Evolutionary conservation across 176 grass and related monocot genomes (phyloP), one percentile per base, ranked within the genome.

Genomic region (Oropetium thomaeum): DNA sequence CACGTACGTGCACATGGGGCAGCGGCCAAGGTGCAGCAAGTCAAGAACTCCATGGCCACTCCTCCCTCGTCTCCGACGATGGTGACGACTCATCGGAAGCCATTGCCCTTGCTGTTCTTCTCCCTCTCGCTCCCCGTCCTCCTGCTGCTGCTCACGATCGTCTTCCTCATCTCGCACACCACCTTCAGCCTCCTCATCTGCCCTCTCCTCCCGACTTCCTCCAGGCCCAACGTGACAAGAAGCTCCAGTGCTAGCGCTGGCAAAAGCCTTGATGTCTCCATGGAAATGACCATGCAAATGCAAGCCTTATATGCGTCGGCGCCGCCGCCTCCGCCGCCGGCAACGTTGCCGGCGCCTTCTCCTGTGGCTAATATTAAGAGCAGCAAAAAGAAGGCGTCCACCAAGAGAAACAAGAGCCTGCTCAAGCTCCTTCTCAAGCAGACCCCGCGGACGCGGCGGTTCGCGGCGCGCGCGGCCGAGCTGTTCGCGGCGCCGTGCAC

Each of bases 101-200:
- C 85, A 28, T 66, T 82, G 66, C 47, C 77, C 0, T 28, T 81
- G n/a, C 84, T 87, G 26, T 41, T 87, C 32, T 44, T 78, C 61
- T 79, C 79, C 65, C 38, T 81, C 45, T 82, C 72, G 41, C 69
- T 83, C 8, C 74, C 80, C 3, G 42, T 78, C 26, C 67, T 87
- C 23, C 60, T 87, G 3, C 40, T 83, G 0, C 9, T 78, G 15
- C 33, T 87, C 79, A 71, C 67, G 73, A 2, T 82, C 20, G 48
- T 87, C 67, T 83, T 83, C 68, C 26, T 87, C 60, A 40, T 87
- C 41, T 82, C 74, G 32, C 67, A 87, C 74, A 87, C 85, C 85
- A 83, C 85, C 1, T 87, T 87, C 16, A 82, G 67, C 68, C 32
- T 87, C 67, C 74, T 87, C 59, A 55, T 83, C 39, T 83, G 79